phyloP scores from a whole-genome alignment of 2,329 filamentous ascomycete species.

The Colletotrichum plurivorum region DNA sequence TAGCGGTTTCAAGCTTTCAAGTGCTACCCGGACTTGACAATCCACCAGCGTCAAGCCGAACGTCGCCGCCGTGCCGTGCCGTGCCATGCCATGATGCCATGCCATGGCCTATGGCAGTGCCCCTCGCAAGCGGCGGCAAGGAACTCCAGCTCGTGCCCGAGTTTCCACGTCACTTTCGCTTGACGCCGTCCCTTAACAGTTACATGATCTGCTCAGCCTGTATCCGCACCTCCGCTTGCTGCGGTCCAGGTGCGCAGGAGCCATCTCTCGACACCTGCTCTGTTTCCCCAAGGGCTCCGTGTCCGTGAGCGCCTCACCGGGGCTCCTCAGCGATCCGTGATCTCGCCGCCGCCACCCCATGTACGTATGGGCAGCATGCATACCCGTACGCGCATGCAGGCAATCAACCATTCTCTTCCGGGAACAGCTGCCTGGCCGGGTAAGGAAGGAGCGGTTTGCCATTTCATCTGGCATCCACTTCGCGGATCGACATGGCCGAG shows the following conservation, averaged over 20 bases:
- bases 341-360: conserved; percentile 40
- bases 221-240: conserved; percentile 28
- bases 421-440: conserved; percentile 20
- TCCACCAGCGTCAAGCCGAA: conserved; percentile 26
- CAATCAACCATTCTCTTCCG: conserved; percentile 32
- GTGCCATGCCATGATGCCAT: background rate
- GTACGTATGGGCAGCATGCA: conserved; percentile 39
- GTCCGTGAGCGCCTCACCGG: conserved; percentile 20
- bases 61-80: background rate
- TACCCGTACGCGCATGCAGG: conserved; percentile 39
- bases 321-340: conserved; percentile 38
- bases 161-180: conserved; percentile 35
- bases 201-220: conserved; percentile 39
- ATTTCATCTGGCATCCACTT: conserved; percentile 30
- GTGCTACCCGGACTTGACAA: conserved; percentile 23
- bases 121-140: conserved; percentile 21
- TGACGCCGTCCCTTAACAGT: conserved; percentile 35
- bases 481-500: conserved; percentile 27
- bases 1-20: conserved; percentile 33
- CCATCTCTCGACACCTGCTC: conserved; percentile 40
- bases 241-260: conserved; percentile 37
- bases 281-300: conserved; percentile 16
- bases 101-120: conserved; percentile 7
- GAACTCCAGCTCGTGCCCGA: conserved; percentile 21
- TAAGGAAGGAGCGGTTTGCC: conserved; percentile 29